Base-by-base conservation (phyloP, 345 rosid genomes). In the Dimocarpus longan region DNA sequence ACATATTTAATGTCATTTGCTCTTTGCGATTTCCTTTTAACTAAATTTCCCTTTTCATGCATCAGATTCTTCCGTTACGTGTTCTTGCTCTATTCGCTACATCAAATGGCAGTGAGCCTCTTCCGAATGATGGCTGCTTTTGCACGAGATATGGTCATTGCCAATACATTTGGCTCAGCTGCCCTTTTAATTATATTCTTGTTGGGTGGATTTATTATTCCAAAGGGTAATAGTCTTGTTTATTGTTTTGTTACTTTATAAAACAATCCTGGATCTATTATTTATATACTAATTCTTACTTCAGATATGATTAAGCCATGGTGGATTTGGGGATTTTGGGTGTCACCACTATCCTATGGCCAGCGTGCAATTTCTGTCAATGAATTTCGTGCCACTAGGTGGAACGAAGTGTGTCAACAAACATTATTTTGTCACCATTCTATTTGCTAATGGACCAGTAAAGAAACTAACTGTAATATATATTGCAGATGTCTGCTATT, bases 241-340 rank as follows among this genome's bases (percentile, higher is more conserved):
- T 62, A 50, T 39, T 66, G 5, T 52, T 52, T 52, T 15, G 54
- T 32, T 37, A 40, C 32, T 19, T 32, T 18, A 40, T 70, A 6
- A 71, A 59, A 43, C 56, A 46, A 32, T 64, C 92, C 88, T 73
- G 98, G 95, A 57, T 89, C 98, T 16, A 70, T 76, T 75, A 24
- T 16, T 78, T 28, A 73, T 64, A 28, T 48, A 48, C 12, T 43
- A 74, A 9, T 73, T 80, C 56, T 28, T 79, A 32, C 74, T 43
- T 71, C 93, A 93, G 98, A 71, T 46, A 77, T 79, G 74, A 91
- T 93, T 75, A 92, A 90, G 67, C 94, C 97, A 0, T 91, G 95
- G 97, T 95, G 97, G 98, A 18, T 78, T 59, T 95, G 98, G 98
- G 98, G 87, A 22, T 92, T 80, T 82, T 95, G 98, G 98, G 21